Evolutionary conservation across 1,284 basidiomycete species (phyloP), one percentile per base, ranked within the genome.

Genomic region (Austroboletus niveus): DNA sequence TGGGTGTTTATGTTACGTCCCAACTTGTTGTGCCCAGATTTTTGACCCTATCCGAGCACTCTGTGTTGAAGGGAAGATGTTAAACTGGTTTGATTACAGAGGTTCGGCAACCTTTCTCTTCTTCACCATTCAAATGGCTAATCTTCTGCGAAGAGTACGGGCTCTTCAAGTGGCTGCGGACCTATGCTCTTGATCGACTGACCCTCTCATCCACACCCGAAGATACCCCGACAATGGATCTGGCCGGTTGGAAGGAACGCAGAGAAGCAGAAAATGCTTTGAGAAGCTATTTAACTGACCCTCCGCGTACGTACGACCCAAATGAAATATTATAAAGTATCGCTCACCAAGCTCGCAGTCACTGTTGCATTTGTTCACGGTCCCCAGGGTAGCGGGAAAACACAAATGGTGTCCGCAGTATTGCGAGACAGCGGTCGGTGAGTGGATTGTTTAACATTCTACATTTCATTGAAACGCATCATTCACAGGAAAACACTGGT

Each of bases 361-460:
- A 87, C 86, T 3, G 72, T 89, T 32, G 77, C 84, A n/a, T 89
- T 96, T 56, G 72, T 99, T 20, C 88, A 95, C 45, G 96, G 96
- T 1, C 96, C 96, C 0, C 86, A 89, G 53, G 96, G 96, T 2
- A 92, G 89, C 55, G 95, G 96, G 5, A 98, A 98, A 71, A 79
- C 79, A 4, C 77, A 77, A 8, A 78, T 98, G 70, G 70, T 97
- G 4, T 70, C 80, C 8, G 68, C 77, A 3, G 75, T 91, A 5
- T 68, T 93, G 51, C 74, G 80, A 49, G 77, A 85, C 24, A 74
- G 75, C 38, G 73, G 76, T 29, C 80, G 91, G 88, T 84, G 60
- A 60, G 74, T 65, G 20, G 43, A 5, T 9, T 4, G 30, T 31
- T 4, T 11, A 22, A 35, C 27, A 38, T 22, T 47, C 15, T 29